Percentiles rank a stretch among this genome's conserved stretches.
phyloP scores from a whole-genome alignment of 2,329 filamentous ascomycete genomes.

The Aspergillus fijiensis region DNA sequence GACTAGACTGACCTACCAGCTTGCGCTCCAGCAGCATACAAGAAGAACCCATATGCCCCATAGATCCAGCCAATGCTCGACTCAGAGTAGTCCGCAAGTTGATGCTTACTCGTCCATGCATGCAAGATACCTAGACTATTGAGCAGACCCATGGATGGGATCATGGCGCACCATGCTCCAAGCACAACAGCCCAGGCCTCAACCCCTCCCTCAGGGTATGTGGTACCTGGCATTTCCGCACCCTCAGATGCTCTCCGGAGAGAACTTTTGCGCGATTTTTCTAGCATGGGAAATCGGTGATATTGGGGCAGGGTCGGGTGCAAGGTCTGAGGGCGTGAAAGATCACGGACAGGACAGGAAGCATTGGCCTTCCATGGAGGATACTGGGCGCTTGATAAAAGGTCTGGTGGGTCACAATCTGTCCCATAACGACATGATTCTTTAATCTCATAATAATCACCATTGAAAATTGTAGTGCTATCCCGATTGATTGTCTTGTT shows the following conservation, averaged over 20 bases:
- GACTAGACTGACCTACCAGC: too few species aligned
- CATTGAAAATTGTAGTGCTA: too few species aligned
- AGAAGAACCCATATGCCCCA: too few species aligned
- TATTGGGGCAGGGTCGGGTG: neutral
- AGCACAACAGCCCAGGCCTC: too few species aligned
- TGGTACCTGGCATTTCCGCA: neutral
- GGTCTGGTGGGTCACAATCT: neutral
- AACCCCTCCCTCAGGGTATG: neutral
- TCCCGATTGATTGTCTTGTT: neutral
- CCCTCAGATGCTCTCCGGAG: neutral
- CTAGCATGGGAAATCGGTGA: neutral
- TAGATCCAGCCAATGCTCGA: too few species aligned
- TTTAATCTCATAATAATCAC: neutral
- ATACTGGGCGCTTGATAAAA: neutral
- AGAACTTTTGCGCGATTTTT: neutral
- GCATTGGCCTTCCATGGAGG: neutral
- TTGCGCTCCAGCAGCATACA: too few species aligned
- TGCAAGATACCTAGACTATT: too few species aligned
- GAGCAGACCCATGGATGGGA: too few species aligned
- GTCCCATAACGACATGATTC: too few species aligned
- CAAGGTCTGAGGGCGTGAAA: neutral
- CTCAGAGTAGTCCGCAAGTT: too few species aligned
- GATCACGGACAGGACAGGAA: neutral
- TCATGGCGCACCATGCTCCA: too few species aligned
- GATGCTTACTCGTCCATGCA: too few species aligned